phyloP scores from a whole-genome alignment of 1,284 basidiomycete genomes.

The Papiliotrema nemorosa region DNA sequence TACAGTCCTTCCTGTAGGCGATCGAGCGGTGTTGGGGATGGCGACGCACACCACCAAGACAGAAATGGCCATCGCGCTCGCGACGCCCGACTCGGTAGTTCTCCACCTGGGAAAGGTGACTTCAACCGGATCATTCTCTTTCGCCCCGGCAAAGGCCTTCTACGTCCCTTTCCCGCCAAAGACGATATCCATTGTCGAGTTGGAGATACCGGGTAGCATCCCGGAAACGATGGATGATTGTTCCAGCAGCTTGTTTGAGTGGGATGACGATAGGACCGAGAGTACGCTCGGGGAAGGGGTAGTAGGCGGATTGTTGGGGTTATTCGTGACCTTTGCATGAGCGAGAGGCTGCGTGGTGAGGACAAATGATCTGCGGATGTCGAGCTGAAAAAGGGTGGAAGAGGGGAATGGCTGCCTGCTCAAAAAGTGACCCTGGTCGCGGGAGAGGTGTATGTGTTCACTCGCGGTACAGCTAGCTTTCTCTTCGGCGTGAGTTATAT shows the following conservation, averaged over 20 bases:
- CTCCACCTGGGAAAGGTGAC: not conserved
- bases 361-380: not conserved
- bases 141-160: not conserved
- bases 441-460: not conserved
- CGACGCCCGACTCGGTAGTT: slow-evolving; percentile 1
- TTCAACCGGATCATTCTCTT: not conserved
- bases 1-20: not conserved
- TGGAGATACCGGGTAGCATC: not conserved
- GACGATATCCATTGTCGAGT: not conserved
- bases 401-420: not conserved
- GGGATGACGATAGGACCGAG: not conserved
- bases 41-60: not conserved
- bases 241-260: slow-evolving; percentile 1
- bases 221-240: not conserved
- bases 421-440: not conserved
- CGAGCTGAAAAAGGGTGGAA: slow-evolving; percentile 2
- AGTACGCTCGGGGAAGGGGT: not conserved
- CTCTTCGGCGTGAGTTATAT: not conserved
- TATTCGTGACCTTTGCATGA: not conserved
- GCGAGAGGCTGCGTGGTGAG: slow-evolving; percentile 1
- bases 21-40: not conserved
- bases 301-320: not conserved
- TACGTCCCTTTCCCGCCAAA: slow-evolving; percentile 1
- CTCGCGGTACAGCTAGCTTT: not conserved
- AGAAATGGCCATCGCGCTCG: slow-evolving; percentile 1